Conservation (phyloP, 352 stramenopile genomes). For the Pythium periplocum region DNA sequence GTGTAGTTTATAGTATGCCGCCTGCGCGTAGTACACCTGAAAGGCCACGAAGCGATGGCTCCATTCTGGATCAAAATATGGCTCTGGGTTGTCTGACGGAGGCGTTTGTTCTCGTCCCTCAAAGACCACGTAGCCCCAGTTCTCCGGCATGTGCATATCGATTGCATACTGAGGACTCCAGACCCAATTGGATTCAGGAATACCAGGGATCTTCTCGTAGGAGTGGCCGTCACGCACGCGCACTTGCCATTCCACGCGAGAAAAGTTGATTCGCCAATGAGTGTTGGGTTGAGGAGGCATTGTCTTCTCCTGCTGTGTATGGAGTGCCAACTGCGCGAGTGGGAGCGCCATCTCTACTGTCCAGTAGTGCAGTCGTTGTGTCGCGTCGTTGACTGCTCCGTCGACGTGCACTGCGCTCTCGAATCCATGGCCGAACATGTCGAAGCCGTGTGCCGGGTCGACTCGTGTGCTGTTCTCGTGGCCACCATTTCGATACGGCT, state of each 20-base stretch:
- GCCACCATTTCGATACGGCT: constrained; percentile 78
- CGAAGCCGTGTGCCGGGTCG: constrained; percentile 55
- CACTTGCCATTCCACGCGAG: constrained; percentile 75
- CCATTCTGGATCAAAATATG: constrained; percentile 41
- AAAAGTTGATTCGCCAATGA: constrained; percentile 88
- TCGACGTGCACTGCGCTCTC: constrained; percentile 43
- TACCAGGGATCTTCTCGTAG: constrained; percentile 47
- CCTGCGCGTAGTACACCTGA: constrained; percentile 66
- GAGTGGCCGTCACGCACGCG: constrained; percentile 13
- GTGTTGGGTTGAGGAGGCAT: constrained; percentile 31
- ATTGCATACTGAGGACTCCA: constrained; percentile 84
- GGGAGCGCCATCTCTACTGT: constrained; percentile 78
- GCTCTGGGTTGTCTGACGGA: constrained; percentile 1
- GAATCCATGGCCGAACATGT: constrained; percentile 54
- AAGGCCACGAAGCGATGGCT: constrained; percentile 44
- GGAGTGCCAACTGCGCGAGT: constrained; percentile 40
- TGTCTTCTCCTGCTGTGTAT: constrained; percentile 20
- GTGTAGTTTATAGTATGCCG: constrained; percentile 24
- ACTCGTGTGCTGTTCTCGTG: constrained; percentile 79
- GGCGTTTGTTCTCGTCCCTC: constrained; percentile 16
- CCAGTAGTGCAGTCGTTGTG: constrained; percentile 61
- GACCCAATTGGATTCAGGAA: constrained; percentile 81
- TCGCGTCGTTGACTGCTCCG: constrained; percentile 58
- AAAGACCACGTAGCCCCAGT: constrained; percentile 89
- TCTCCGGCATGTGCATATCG: constrained; percentile 86